Evolutionary conservation across 305 asterid genomes (phyloP), one percentile per base, ranked within the genome.

Genomic region (Fraxinus velutina): DNA sequence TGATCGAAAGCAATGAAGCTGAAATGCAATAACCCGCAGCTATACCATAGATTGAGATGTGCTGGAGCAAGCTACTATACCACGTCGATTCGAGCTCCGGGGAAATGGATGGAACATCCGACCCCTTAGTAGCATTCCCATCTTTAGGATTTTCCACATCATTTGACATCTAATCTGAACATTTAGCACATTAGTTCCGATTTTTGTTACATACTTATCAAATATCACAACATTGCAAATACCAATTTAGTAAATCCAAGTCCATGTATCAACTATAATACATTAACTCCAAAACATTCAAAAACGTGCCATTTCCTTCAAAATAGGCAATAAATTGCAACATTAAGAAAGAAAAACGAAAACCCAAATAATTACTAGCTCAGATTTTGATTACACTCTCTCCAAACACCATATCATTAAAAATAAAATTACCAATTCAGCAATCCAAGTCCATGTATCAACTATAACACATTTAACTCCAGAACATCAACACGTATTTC

Each of bases 11-110:
- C 78, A 95, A 80, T 0, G 98, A 92, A 30, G 98, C 98, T 3
- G 99, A 93, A 42, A 95, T 17, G 87, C 98, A 95, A 84, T 95
- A 95, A 34, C 98, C 99, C 4, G 91, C 97, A 29, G 99, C 98
- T 47, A 95, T 79, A 66, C 99, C 98, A 76, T 95, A 95, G 10
- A 95, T 87, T 0, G 99, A 95, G 15, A 87, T 95, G 66, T 91
- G 98, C 73, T 86, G 95, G 87, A 92, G 86, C 72, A 95, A 82
- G 85, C 57, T 52, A 81, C 80, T 19, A 29, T 83, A 88, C 93
- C 92, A 91, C 57, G 90, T 85, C 5, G 88, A 78, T 30, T 78
- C 81, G 44, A 84, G 24, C 42, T 84, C 90, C 66, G 82, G 78
- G 10, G 86, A 42, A 39, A 76, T 78, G 3, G 90, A 79, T 72